Evolutionary conservation across 805 yeast genomes (phyloP), one percentile per base, ranked within the genome.

Genomic region (Candida caryicola): DNA sequence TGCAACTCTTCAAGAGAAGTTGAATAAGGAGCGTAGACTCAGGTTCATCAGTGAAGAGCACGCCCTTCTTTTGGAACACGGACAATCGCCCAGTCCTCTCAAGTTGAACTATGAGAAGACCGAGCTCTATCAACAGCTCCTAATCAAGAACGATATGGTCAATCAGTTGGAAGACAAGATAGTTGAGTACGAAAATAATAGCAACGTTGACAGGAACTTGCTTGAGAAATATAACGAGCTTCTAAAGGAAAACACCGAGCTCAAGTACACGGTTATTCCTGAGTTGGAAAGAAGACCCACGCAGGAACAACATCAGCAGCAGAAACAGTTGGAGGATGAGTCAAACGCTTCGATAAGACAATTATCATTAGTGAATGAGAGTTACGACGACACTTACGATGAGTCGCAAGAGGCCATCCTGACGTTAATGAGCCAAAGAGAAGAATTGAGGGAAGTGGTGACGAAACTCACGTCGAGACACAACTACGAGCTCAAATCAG

Each of bases 31-130:
- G 54, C 67, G 91, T 44, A 65, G 76, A 46, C 73, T 78, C 39
- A 62, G 95, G 36, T 79, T 74, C 46, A 76, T 82, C 19, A 81
- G 87, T 19, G 93, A 85, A 50, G 90, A 83, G 45, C 81, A 82
- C 47, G 76, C 81, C 0, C 52, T 83, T 23, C 57, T 79, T 26
- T 55, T 70, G 43, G 85, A 80, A 45, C 66, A 74, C 46, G 77
- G 79, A 8, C 60, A 64, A 35, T 55, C 66, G 19, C 81, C 85
- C 19, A 69, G 77, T 35, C 62, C 79, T 13, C 62, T 80, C 21
- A 79, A 80, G 36, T 54, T 82, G 43, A 71, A 75, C 25, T 75
- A 76, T 48, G 79, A 78, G 41, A 76, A 79, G 43, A 71, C 79
- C 4, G 76, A 73, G 35, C 50, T 82, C 40, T 71, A 68, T 49